Evolutionary conservation across 2,329 filamentous ascomycete species (phyloP).

Genomic region (Fusarium clavum): DNA sequence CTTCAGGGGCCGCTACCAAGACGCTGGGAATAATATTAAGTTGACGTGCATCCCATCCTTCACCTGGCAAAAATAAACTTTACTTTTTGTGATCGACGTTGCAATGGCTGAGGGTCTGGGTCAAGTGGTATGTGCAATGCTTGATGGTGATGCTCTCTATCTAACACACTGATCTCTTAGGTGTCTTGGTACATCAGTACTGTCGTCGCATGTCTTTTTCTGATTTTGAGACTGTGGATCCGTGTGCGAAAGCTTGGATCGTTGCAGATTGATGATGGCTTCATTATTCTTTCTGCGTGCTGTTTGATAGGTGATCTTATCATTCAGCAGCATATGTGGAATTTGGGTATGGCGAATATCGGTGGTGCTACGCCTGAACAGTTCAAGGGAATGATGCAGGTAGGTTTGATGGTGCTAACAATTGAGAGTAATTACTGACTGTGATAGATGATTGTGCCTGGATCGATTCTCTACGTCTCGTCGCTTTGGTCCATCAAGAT

Average conservation of each 20-base stretch:
- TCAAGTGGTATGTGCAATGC: slow-evolving; percentile 36
- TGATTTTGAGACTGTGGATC: slow-evolving; percentile 35
- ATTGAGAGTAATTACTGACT: background rate
- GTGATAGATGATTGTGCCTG: slow-evolving; percentile 54
- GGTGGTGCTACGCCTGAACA: slow-evolving; percentile 34
- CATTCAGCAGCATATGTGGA: slow-evolving; percentile 45
- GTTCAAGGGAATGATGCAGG: slow-evolving; percentile 46
- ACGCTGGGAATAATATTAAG: slow-evolving; percentile 27
- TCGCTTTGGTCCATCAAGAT: slow-evolving; percentile 57
- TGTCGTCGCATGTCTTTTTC: slow-evolving; percentile 33
- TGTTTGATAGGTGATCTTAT: slow-evolving; percentile 40
- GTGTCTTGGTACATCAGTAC: slow-evolving; percentile 44
- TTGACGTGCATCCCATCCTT: slow-evolving; percentile 19
- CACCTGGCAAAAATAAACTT: background rate
- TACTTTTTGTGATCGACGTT: slow-evolving; percentile 10
- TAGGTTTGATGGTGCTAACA: background rate
- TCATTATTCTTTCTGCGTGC: slow-evolving; percentile 32
- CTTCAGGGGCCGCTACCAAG: background rate
- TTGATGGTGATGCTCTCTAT: background rate
- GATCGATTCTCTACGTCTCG: slow-evolving; percentile 55
- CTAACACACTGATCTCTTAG: slow-evolving; percentile 4
- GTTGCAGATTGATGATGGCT: slow-evolving; percentile 33
- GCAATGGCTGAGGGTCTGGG: slow-evolving; percentile 43
- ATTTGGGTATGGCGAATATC: slow-evolving; percentile 45
- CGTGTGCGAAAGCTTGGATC: slow-evolving; percentile 33